Base-by-base conservation (phyloP, 2,329 filamentous ascomycete species). In the Aspergillus sp. region DNA sequence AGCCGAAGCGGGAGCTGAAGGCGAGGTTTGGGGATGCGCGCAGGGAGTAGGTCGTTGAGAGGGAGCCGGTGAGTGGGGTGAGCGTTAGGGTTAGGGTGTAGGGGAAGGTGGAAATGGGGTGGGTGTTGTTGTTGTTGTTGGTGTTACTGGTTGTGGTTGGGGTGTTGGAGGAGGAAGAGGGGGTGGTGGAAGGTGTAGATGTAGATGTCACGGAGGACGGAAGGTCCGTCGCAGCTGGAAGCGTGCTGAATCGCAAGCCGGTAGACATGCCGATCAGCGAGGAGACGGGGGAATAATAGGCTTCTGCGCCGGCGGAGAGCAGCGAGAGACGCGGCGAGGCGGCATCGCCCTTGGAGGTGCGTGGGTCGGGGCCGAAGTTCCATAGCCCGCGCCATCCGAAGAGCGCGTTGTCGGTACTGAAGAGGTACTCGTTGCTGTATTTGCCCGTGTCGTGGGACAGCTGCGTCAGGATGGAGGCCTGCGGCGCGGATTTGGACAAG, bases 261-360 rank as follows among this genome's bases (percentile, higher is more conserved):
- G 96, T 86, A 63, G 92, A 96, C 73, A 97, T 86, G 51, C 95
- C 95, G 52, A 94, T 91, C 22, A 92, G 92, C 72, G 97, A 97
- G 74, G 97, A 98, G 60, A 97, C 79, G 0, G 93, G 89, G 22
- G 94, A 95, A 79, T 99, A 99, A 79, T 98, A 99, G 39, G 96
- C 82, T 76, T 99, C 95, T 57, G 88, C 94, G 39, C 95, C 95
- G 3, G 91, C 91, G 70, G 91, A 96, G 73, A 98, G 92, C 20
- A 94, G 87, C 9, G 93, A 78, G 87, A 90, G 59, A 88, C 86
- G 66, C 83, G 85, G 71, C 90, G 87, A 60, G 76, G 80, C 36
- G 6, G 36, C 46, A 45, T 65, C 53, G 26, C 65, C 57, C 16
- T 59, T 65, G 12, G 59, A 31, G 14, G 67, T 59, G 49, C 75